Conservation (phyloP, 2,329 filamentous ascomycete species). For the Aspergillus sp. region DNA sequence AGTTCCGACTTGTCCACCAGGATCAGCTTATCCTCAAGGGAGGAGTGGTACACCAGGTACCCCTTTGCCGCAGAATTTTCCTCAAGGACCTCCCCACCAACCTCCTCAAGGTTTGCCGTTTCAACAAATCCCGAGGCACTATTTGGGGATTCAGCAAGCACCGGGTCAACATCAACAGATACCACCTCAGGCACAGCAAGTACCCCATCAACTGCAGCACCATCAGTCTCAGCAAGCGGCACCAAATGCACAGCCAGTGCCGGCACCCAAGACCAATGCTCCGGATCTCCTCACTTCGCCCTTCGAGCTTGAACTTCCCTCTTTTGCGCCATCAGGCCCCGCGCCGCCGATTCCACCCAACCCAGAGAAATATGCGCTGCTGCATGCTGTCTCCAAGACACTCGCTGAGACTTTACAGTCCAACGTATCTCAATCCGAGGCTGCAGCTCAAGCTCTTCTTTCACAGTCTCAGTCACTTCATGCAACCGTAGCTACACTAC, state of each 20-base stretch:
- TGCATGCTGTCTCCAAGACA: conserved; percentile 68
- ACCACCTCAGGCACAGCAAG: conserved; percentile 9
- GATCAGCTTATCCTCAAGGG: conserved; percentile 9
- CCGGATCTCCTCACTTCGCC: conserved; percentile 60
- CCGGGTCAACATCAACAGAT: background rate
- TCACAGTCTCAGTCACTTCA: conserved; percentile 77
- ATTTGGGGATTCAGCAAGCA: conserved; percentile 1
- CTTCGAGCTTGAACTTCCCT: conserved; percentile 55
- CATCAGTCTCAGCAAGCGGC: conserved; percentile 13
- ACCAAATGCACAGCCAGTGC: conserved; percentile 10
- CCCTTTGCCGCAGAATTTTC: conserved; percentile 14
- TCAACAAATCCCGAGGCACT: conserved; percentile 19
- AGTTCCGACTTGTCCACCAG: conserved; percentile 11
- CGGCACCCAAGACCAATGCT: conserved; percentile 31
- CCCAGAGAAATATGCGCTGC: conserved; percentile 85
- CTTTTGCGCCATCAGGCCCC: conserved; percentile 39
- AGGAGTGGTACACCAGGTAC: conserved; percentile 8
- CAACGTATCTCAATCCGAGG: conserved; percentile 66
- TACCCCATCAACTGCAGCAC: conserved; percentile 14
- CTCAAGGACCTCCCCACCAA: conserved; percentile 17
- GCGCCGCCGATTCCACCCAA: conserved; percentile 90
- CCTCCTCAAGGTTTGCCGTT: conserved; percentile 18
- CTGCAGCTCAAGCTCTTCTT: conserved; percentile 68
- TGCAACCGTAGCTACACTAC: conserved; percentile 62
- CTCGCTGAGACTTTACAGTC: conserved; percentile 65